These are phyloP conservation scores for Monosporozyma aerobia DNA, from an alignment of 805 yeast species.

Conservation along the genomic window DNA sequence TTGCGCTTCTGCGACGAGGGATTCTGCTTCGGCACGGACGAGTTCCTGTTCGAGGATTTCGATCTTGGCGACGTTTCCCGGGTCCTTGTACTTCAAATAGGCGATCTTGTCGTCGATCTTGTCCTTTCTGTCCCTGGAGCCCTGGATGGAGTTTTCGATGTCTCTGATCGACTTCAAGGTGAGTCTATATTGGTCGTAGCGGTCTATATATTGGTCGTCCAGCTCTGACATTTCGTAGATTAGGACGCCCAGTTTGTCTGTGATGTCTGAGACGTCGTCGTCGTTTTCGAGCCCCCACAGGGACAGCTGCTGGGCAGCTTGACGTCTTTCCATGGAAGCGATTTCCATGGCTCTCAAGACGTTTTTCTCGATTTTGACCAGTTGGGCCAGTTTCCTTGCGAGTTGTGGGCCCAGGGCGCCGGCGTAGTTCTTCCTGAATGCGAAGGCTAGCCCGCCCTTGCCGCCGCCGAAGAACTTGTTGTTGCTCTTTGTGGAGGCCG, in stretches of 20 bases:
- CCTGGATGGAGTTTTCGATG: constrained; percentile 81
- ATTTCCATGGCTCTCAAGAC: constrained; percentile 71
- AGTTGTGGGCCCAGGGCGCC: constrained; percentile 76
- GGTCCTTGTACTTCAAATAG: constrained; percentile 73
- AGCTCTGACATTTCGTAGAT: constrained; percentile 76
- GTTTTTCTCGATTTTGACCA: constrained; percentile 75
- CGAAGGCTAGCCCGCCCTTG: constrained; percentile 49
- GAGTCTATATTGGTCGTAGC: constrained; percentile 77
- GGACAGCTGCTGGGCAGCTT: constrained; percentile 73
- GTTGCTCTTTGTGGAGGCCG: constrained; percentile 64
- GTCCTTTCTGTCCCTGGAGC: constrained; percentile 77
- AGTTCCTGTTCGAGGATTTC: constrained; percentile 77
- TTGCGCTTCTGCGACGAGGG: constrained; percentile 87
- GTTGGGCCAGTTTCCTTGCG: constrained; percentile 61
- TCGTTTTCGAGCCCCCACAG: constrained; percentile 84
- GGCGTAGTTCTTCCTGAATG: constrained; percentile 61
- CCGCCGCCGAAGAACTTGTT: constrained; percentile 90
- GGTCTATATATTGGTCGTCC: constrained; percentile 80
- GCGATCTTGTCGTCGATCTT: constrained; percentile 82
- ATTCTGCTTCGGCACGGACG: constrained; percentile 88
- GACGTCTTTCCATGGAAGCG: constrained; percentile 68
- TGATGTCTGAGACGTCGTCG: constrained; percentile 77
- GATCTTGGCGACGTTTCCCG: constrained; percentile 62
- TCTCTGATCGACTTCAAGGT: constrained; percentile 74
- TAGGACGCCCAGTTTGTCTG: constrained; percentile 79